Conservation (phyloP, 1,284 basidiomycete genomes). For the Heliocybe sulcata region DNA sequence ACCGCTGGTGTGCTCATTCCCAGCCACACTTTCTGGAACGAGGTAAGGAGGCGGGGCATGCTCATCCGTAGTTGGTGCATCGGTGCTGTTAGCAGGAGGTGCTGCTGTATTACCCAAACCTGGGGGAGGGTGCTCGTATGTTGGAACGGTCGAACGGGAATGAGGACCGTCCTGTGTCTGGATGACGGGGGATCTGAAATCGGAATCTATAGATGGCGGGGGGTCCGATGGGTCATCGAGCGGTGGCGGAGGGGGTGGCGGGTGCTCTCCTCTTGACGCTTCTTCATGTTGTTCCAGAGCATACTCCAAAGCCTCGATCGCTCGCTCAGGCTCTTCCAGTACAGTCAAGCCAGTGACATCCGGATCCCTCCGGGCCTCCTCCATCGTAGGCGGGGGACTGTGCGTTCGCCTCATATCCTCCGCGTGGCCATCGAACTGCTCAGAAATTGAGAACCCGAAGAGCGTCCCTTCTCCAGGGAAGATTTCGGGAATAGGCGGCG, state of each 20-base stretch:
- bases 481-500: slow-evolving; percentile 22
- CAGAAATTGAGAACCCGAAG: slow-evolving; percentile 61
- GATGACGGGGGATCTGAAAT: slow-evolving; percentile 54
- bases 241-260: slow-evolving; percentile 70
- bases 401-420: slow-evolving; percentile 51
- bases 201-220: slow-evolving; percentile 76
- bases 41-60: slow-evolving; percentile 47
- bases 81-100: slow-evolving; percentile 15
- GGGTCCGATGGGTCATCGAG: slow-evolving; percentile 81
- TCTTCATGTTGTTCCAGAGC: slow-evolving; percentile 46
- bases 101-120: not conserved
- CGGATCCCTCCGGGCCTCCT: slow-evolving; percentile 61
- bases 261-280: slow-evolving; percentile 13
- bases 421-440: slow-evolving; percentile 74
- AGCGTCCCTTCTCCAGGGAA: slow-evolving; percentile 64
- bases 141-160: slow-evolving; percentile 23
- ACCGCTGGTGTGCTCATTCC: slow-evolving; percentile 37
- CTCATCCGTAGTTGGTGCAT: slow-evolving; percentile 8
- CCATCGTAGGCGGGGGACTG: slow-evolving; percentile 56
- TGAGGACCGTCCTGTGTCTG: slow-evolving; percentile 32
- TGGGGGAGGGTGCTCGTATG: not conserved
- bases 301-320: slow-evolving; percentile 52
- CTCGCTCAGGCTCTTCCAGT: slow-evolving; percentile 41
- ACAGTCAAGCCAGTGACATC: slow-evolving; percentile 59
- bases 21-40: slow-evolving; percentile 36